phyloP scores from a whole-genome alignment of 257 asterid genomes.

The Penstemon barbatus region DNA sequence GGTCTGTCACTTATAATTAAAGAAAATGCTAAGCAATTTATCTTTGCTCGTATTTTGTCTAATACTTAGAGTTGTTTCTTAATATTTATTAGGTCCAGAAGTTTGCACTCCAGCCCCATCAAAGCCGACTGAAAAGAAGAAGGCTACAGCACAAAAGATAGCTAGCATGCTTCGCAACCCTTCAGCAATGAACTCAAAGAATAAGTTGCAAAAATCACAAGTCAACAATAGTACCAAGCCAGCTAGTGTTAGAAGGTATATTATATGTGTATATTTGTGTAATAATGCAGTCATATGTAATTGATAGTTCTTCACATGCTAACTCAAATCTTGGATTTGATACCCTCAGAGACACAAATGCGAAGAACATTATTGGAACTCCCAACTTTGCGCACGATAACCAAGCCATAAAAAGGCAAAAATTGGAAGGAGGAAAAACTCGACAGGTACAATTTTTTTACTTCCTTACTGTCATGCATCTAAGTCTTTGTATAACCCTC shows the following conservation, averaged over 20 bases:
- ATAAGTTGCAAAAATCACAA: slow-evolving; percentile 49
- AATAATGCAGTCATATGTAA: background rate
- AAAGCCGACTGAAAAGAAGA: slow-evolving; percentile 42
- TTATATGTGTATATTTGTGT: background rate
- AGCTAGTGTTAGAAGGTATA: slow-evolving; percentile 59
- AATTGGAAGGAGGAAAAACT: slow-evolving; percentile 81
- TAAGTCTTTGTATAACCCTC: background rate
- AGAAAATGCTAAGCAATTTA: too few relatives aligned
- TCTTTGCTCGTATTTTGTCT: slow-evolving; percentile 16
- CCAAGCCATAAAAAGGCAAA: slow-evolving; percentile 91
- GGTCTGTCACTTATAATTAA: slow-evolving; percentile 33
- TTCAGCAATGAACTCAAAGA: slow-evolving; percentile 60
- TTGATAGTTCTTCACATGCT: slow-evolving; percentile 4
- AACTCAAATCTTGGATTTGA: slow-evolving; percentile 5
- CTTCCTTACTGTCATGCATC: too few relatives aligned
- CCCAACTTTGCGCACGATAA: slow-evolving; percentile 71
- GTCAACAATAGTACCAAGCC: slow-evolving; percentile 46
- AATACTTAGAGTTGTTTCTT: background rate
- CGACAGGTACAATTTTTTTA: slow-evolving; percentile 51
- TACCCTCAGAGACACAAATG: slow-evolving; percentile 49
- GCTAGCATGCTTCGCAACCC: slow-evolving; percentile 66
- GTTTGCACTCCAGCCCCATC: slow-evolving; percentile 68
- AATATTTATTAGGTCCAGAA: slow-evolving; percentile 30
- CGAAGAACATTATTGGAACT: slow-evolving; percentile 51
- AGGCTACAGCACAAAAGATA: slow-evolving; percentile 56